phyloP scores from a whole-genome alignment of 306 rosid genomes.

The Begonia masoniana region DNA sequence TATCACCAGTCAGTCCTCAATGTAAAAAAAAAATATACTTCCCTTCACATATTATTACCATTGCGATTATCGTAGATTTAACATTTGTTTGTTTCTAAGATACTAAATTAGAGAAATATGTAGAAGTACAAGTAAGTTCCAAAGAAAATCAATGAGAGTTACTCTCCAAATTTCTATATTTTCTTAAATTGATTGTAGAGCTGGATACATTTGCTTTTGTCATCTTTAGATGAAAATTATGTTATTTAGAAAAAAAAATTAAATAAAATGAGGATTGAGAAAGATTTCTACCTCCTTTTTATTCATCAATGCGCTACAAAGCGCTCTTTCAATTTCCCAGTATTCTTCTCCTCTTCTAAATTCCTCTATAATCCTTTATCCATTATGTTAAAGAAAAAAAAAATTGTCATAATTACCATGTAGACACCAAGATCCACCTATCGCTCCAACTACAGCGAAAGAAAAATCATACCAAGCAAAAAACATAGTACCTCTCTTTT shows the following conservation, averaged over 20 bases:
- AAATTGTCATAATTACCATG: constrained; percentile 4
- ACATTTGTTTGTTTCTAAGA: too few relatives aligned
- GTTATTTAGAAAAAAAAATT: not conserved
- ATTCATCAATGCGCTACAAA: constrained; percentile 45
- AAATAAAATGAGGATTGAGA: constrained; percentile 1
- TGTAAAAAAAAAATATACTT: too few relatives aligned
- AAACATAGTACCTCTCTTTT: constrained; percentile 40
- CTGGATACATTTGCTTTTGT: too few relatives aligned
- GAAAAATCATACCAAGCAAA: constrained; percentile 7
- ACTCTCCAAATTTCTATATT: too few relatives aligned
- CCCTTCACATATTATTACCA: too few relatives aligned
- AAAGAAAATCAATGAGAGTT: too few relatives aligned
- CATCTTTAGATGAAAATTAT: too few relatives aligned
- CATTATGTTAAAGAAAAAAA: constrained; percentile 18
- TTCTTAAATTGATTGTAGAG: too few relatives aligned
- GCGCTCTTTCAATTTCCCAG: constrained; percentile 87
- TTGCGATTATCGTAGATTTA: too few relatives aligned
- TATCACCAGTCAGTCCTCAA: too few relatives aligned
- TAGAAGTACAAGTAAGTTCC: too few relatives aligned
- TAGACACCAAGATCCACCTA: not conserved
- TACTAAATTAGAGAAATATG: too few relatives aligned
- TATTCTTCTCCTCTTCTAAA: constrained; percentile 66
- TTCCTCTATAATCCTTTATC: constrained; percentile 52
- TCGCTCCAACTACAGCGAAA: not conserved
- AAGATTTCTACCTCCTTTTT: constrained; percentile 34